A percentile compares a stretch with the other conserved stretches of the same genome.
Evolutionary conservation across 2,329 filamentous ascomycete species (phyloP).

Genomic region (Penicillium expansum): DNA sequence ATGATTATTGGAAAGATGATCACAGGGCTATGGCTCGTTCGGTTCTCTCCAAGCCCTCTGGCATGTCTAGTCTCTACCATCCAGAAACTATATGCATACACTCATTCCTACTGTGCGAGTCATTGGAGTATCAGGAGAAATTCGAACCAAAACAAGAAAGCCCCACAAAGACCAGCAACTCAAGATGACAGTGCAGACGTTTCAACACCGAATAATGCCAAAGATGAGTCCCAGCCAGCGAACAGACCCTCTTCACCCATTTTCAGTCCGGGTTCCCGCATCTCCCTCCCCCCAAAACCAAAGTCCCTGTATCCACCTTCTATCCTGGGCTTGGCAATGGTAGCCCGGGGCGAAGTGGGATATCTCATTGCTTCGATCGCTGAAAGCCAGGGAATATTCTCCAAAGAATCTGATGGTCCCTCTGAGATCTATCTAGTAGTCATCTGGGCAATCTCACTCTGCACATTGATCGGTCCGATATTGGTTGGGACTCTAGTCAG

Average conservation of each 20-base stretch:
- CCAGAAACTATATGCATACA: slow-evolving; percentile 1
- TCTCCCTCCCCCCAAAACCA: slow-evolving; percentile 44
- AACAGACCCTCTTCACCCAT: background rate
- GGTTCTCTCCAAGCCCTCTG: slow-evolving; percentile 27
- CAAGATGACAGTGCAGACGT: background rate
- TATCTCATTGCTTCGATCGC: slow-evolving; percentile 71
- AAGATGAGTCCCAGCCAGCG: background rate
- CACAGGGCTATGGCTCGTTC: slow-evolving; percentile 60
- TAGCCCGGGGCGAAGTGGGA: slow-evolving; percentile 75
- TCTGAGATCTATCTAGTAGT: slow-evolving; percentile 54
- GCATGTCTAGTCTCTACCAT: slow-evolving; percentile 7
- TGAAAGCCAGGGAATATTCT: slow-evolving; percentile 53
- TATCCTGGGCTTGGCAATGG: slow-evolving; percentile 68
- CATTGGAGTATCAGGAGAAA: background rate
- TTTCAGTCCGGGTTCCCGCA: background rate
- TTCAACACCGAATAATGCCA: background rate
- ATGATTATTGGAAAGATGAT: slow-evolving; percentile 64
- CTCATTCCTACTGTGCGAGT: slow-evolving; percentile 8
- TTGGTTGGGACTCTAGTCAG: slow-evolving; percentile 52
- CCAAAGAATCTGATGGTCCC: slow-evolving; percentile 17
- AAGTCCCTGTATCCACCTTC: slow-evolving; percentile 65
- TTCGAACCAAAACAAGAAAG: background rate
- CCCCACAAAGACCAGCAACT: background rate
- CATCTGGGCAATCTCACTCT: slow-evolving; percentile 58
- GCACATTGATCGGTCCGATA: slow-evolving; percentile 55